phyloP scores from a whole-genome alignment of 306 rosid species.

The Castanea sativa region DNA sequence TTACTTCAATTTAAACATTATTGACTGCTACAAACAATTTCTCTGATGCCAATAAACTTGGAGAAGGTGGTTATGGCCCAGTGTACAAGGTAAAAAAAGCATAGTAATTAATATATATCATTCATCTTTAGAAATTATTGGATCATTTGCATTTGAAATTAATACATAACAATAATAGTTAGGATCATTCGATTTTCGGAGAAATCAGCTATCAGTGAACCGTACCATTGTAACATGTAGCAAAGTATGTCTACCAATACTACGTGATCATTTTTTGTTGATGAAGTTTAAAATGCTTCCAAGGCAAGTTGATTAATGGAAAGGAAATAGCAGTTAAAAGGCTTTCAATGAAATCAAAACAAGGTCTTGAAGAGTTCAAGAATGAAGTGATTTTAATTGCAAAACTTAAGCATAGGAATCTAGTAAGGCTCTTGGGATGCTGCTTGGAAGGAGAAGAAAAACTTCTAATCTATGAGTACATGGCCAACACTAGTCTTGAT shows the following conservation, averaged over 20 bases:
- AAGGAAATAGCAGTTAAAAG: constrained; percentile 35
- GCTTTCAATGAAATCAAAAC: constrained; percentile 20
- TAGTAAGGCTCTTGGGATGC: constrained; percentile 37
- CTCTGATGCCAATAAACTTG: constrained; percentile 24
- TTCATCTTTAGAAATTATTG: not conserved
- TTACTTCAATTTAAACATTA: constrained; percentile 14
- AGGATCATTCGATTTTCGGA: not conserved
- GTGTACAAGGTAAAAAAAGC: constrained; percentile 26
- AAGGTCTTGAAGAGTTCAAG: constrained; percentile 28
- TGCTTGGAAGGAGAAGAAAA: constrained; percentile 34
- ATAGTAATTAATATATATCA: not conserved
- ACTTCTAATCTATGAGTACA: constrained; percentile 40
- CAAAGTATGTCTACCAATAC: not conserved
- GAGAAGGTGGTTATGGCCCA: constrained; percentile 31
- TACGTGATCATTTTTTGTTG: not conserved
- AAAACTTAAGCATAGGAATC: constrained; percentile 38
- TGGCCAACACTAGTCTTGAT: constrained; percentile 29
- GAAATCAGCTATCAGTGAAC: not conserved
- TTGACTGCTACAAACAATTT: constrained; percentile 18
- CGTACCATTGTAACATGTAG: not conserved
- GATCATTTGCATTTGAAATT: not conserved
- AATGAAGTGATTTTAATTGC: constrained; percentile 24
- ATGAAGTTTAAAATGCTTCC: not conserved
- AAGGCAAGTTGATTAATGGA: constrained; percentile 31
- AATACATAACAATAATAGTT: not conserved